Percentiles rank a stretch among this genome's conserved stretches.
These are phyloP conservation scores for Penicillium sclerotiorum DNA, from an alignment of 2,329 filamentous ascomycete species.

Conservation along the genomic window DNA sequence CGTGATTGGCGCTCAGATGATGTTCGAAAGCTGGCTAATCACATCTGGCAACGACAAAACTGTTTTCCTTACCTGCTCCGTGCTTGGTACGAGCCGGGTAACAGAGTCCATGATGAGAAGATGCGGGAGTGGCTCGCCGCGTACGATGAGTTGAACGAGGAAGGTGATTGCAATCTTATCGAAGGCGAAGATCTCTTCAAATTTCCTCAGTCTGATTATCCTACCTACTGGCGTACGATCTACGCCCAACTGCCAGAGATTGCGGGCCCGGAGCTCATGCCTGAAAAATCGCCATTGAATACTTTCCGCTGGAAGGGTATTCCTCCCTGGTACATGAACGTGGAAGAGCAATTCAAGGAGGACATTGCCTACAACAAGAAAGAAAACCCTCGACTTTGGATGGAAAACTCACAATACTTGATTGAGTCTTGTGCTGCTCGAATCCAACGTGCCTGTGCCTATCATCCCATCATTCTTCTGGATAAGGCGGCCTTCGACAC, in stretches of 20 bases:
- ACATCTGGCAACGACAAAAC: neutral
- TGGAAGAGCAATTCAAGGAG: neutral
- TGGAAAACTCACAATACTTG: neutral
- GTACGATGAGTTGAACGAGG: neutral
- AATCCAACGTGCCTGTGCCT: neutral
- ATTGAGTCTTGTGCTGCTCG: neutral
- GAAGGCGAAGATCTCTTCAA: neutral
- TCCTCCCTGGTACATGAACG: neutral
- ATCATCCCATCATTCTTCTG: neutral
- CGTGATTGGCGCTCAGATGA: neutral
- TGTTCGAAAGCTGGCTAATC: neutral
- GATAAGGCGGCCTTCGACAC: neutral
- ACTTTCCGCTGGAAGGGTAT: neutral
- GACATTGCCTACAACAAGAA: neutral
- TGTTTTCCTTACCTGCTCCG: neutral
- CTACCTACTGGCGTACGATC: neutral
- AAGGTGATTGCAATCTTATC: neutral
- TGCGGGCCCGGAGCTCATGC: neutral
- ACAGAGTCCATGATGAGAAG: neutral
- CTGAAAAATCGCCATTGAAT: neutral
- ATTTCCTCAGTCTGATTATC: neutral
- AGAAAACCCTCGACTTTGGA: neutral
- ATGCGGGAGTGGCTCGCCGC: neutral
- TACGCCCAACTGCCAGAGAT: neutral
- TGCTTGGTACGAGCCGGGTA: neutral